Evolutionary conservation across 73 alveolate species (phyloP).

Genomic region (Uronychia binucleata): DNA sequence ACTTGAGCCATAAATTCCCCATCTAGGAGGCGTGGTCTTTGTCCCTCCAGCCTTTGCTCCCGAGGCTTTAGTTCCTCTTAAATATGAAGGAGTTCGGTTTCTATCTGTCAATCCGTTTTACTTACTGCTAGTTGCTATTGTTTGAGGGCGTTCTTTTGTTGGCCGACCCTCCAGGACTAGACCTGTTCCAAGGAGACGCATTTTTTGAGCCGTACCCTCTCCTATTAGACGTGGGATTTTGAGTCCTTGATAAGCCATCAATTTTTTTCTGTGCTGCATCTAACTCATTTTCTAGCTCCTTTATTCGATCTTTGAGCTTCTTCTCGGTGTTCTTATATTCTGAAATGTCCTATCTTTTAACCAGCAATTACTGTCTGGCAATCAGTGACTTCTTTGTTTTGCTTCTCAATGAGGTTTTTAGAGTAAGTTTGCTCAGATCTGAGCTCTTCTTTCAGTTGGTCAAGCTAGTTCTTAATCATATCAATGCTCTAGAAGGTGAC

Average conservation of each 20-base stretch:
- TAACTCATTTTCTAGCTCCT: conserved; percentile 50
- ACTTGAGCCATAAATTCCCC: background rate
- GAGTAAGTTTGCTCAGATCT: conserved; percentile 9
- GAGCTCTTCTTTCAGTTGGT: conserved; percentile 12
- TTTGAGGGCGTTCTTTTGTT: background rate
- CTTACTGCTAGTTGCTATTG: too few relatives aligned
- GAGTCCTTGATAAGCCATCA: conserved; percentile 6
- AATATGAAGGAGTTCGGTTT: background rate
- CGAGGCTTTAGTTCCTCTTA: background rate
- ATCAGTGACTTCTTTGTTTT: conserved; percentile 41
- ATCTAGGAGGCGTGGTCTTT: background rate
- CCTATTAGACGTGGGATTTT: background rate
- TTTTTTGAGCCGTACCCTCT: background rate
- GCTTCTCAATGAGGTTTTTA: conserved; percentile 7
- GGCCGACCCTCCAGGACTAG: background rate
- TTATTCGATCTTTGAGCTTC: conserved; percentile 25
- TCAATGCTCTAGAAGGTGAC: background rate
- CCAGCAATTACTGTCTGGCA: background rate
- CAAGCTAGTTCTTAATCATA: conserved; percentile 21
- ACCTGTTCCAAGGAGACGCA: background rate
- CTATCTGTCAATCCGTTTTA: too few relatives aligned
- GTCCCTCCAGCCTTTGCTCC: background rate
- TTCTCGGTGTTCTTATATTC: conserved; percentile 26
- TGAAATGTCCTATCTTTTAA: conserved; percentile 21
- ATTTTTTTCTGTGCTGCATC: conserved; percentile 33